phyloP scores from a whole-genome alignment of 2,329 filamentous ascomycete species.

The Phoma sp. region DNA sequence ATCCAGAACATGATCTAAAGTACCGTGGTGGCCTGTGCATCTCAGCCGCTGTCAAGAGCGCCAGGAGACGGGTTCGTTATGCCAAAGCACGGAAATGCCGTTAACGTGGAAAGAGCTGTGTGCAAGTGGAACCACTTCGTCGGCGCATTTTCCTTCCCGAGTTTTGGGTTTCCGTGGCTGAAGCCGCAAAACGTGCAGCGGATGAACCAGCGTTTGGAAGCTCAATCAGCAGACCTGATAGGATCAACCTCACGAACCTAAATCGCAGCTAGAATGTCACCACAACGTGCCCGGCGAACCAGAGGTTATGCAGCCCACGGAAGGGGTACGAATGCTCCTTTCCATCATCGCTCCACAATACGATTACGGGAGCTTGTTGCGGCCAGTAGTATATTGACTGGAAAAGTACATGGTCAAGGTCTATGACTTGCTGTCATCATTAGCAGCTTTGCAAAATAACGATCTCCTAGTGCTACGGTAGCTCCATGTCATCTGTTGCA shows the following conservation, averaged over 20 bases:
- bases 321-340: slow-evolving; percentile 4
- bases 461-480: slow-evolving; percentile 7
- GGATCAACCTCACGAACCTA: slow-evolving; percentile 1
- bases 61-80: slow-evolving; percentile 4
- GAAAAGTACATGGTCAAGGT: neutral
- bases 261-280: neutral
- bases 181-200: neutral
- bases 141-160: neutral
- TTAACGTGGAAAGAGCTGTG: neutral
- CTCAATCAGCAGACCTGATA: neutral
- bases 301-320: slow-evolving; percentile 7
- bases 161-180: slow-evolving; percentile 1
- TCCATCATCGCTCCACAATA: neutral
- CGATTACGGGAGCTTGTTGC: slow-evolving; percentile 1
- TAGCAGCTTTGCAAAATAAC: slow-evolving; percentile 8
- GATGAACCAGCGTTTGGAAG: slow-evolving; percentile 6
- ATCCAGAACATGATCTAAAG: slow-evolving; percentile 12
- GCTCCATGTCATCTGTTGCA: slow-evolving; percentile 5
- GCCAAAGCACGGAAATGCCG: slow-evolving; percentile 3
- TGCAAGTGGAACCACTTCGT: neutral
- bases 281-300: neutral
- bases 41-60: slow-evolving; percentile 13
- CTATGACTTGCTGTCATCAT: neutral
- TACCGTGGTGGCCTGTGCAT: slow-evolving; percentile 7
- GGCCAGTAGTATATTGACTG: neutral